Percentiles rank a stretch among this genome's conserved stretches.
These are phyloP conservation scores for Yueomyces sinensis DNA, from an alignment of 805 yeast genomes.

Conservation along the genomic window DNA sequence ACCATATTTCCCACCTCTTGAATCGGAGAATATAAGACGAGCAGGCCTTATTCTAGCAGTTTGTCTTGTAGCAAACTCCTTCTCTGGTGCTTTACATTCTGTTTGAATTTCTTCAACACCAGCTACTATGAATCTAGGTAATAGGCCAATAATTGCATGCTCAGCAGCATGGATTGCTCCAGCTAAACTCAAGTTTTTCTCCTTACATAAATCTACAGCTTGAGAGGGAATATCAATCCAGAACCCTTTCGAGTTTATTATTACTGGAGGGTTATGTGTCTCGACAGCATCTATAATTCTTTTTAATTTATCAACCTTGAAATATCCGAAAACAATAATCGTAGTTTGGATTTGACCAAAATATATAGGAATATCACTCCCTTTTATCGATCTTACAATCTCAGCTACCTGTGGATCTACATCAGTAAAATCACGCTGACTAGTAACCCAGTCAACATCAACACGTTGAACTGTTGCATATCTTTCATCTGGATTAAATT, in stretches of 20 bases:
- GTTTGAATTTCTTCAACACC: slow-evolving; percentile 72
- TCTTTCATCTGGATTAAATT: slow-evolving; percentile 64
- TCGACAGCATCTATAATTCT: slow-evolving; percentile 89
- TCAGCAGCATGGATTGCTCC: slow-evolving; percentile 97
- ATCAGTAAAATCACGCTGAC: slow-evolving; percentile 85
- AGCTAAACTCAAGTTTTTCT: slow-evolving; percentile 54
- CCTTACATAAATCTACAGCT: slow-evolving; percentile 46
- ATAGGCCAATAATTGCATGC: slow-evolving; percentile 70
- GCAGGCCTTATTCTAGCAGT: slow-evolving; percentile 73
- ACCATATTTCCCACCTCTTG: slow-evolving; percentile 69
- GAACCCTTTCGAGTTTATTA: slow-evolving; percentile 59
- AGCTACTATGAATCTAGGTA: slow-evolving; percentile 62
- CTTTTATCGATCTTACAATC: slow-evolving; percentile 39
- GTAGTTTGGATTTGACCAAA: slow-evolving; percentile 67
- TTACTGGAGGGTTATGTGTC: slow-evolving; percentile 76
- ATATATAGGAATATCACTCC: slow-evolving; percentile 46
- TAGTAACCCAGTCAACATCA: slow-evolving; percentile 87
- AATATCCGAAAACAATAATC: slow-evolving; percentile 79
- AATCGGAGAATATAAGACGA: slow-evolving; percentile 69
- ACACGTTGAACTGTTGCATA: slow-evolving; percentile 81
- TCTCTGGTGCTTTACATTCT: slow-evolving; percentile 96
- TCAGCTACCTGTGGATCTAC: slow-evolving; percentile 77
- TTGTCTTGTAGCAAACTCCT: slow-evolving; percentile 75
- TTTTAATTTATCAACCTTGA: slow-evolving; percentile 64
- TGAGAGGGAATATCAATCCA: slow-evolving; percentile 77